Base-by-base conservation (phyloP, 192 early-diverging fungal genomes). In the Mortierella alpina region DNA sequence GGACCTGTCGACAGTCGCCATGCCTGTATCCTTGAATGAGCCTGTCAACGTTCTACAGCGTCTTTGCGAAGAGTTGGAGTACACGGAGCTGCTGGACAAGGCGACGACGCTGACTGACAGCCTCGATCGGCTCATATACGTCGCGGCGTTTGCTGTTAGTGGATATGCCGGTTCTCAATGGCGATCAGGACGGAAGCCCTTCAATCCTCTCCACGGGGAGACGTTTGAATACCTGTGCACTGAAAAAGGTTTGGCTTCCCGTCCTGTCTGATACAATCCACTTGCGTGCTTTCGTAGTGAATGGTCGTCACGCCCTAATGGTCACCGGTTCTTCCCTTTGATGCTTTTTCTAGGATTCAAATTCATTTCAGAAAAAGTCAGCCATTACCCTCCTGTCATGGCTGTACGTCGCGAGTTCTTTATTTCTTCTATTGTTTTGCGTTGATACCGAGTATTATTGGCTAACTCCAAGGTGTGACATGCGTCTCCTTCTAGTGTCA, bases 1-100 rank as follows among this genome's bases (percentile, higher is more conserved):
- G 82, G 98, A 99, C 82, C 82, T 99, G 57, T 93, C 94, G 7
- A 98, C 92, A 18, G 93, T 99, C 49, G 91, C 96, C 17, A 98
- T 99, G 96, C 98, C 98, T 8, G 92, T 99, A n/a, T 93, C 92
- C 6, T 85, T 98, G 83, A 99, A 99, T 82, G 98, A 98, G 69
- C 98, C 98, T 7, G 83, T 98, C 68, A 98, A 96, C 66, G 81
- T 97, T 45, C 84, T 99, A 60, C 98, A 99, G 88, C 89, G 91
- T 50, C 89, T 97, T 15, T 93, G 92, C 60, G 98, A 99, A 82
- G 98, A 98, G 82, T 75, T 99, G 53, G 93, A 96, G 80, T 98
- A 98, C 69, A 91, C 79, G 44, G 87, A 93, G 52, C 75, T 99
- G 47, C 84, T 99, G 53, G 92, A 94, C 64, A 85, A 84, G 66